Conservation (phyloP, 192 early-diverging fungal genomes). For the Backusella westeae region DNA sequence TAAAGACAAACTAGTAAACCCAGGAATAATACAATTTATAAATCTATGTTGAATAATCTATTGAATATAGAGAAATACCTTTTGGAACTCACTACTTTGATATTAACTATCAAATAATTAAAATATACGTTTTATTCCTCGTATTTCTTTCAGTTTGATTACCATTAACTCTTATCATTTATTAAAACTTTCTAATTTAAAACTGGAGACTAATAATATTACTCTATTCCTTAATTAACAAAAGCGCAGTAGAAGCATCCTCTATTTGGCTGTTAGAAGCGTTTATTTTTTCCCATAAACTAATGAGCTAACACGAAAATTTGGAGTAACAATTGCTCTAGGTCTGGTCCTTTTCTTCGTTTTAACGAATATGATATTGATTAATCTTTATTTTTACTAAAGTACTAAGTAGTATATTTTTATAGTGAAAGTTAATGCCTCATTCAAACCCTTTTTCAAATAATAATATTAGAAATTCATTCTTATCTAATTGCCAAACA, state of each 20-base stretch:
- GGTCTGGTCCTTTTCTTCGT: background rate
- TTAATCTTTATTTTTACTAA: too few relatives aligned
- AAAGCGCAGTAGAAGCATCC: background rate
- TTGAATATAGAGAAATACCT: too few relatives aligned
- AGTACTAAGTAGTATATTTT: too few relatives aligned
- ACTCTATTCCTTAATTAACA: background rate
- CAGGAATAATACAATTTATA: too few relatives aligned
- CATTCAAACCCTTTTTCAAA: too few relatives aligned
- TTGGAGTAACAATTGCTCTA: background rate
- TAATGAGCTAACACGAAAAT: background rate
- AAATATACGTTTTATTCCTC: background rate
- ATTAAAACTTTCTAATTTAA: background rate
- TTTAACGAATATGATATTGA: background rate
- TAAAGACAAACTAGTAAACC: too few relatives aligned
- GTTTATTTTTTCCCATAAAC: background rate
- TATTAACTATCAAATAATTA: background rate
- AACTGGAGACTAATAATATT: background rate
- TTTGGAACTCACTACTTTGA: too few relatives aligned
- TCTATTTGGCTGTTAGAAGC: background rate
- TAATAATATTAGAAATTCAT: too few relatives aligned
- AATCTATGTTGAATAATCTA: too few relatives aligned
- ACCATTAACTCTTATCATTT: background rate
- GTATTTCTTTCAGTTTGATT: background rate
- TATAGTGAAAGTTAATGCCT: too few relatives aligned
- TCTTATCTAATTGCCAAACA: too few relatives aligned